Conservation (phyloP, 1,139 yeast genomes). For the Debaryomycetaceae sp. region DNA sequence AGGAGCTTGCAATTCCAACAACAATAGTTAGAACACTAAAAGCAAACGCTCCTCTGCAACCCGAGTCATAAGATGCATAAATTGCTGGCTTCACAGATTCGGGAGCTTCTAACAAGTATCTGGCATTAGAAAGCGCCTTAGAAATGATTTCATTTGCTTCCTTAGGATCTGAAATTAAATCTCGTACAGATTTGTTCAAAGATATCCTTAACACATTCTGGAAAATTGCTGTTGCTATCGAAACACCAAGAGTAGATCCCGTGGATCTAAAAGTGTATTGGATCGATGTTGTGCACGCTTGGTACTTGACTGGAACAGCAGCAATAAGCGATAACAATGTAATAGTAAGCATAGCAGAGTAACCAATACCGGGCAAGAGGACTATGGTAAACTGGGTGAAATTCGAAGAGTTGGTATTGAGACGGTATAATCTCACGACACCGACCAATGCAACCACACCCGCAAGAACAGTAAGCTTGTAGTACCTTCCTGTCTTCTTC, state of each 20-base stretch:
- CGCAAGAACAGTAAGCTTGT: conserved; percentile 42
- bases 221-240: conserved; percentile 65
- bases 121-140: conserved; percentile 54
- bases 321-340: conserved; percentile 67
- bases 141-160: conserved; percentile 43
- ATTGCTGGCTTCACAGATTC: conserved; percentile 42
- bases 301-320: conserved; percentile 55
- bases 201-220: conserved; percentile 29
- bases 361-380: conserved; percentile 54
- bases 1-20: conserved; percentile 35
- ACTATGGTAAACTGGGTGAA: conserved; percentile 31
- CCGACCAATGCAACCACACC: conserved; percentile 50
- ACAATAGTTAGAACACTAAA: conserved; percentile 40
- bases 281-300: conserved; percentile 72
- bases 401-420: conserved; percentile 41
- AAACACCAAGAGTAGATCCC: conserved; percentile 71
- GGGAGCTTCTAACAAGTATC: conserved; percentile 53
- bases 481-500: conserved; percentile 67
- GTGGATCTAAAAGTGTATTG: conserved; percentile 74
- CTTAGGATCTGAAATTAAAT: conserved; percentile 24
- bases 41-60: conserved; percentile 51
- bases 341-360: conserved; percentile 60
- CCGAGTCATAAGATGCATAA: conserved; percentile 44
- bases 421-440: conserved; percentile 29
- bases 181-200: conserved; percentile 18